phyloP scores from a whole-genome alignment of 257 asterid species.

The Hygrophila difformis region DNA sequence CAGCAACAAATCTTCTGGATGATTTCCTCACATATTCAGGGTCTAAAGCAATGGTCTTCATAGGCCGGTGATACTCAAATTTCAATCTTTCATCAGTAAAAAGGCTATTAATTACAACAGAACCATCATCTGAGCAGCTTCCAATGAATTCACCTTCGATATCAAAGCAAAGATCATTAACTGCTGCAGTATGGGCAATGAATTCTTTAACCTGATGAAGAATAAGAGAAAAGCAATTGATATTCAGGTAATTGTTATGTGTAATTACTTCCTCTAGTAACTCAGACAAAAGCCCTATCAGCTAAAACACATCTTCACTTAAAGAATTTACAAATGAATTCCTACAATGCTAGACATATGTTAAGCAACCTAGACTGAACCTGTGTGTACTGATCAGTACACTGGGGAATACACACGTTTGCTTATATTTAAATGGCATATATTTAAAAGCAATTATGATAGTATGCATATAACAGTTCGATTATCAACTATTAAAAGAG shows the following conservation, averaged over 20 bases:
- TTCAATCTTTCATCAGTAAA: constrained; percentile 81
- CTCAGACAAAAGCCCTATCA: no score
- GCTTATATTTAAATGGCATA: not conserved
- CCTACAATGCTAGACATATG: not conserved
- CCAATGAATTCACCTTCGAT: constrained; percentile 94
- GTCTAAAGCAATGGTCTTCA: constrained; percentile 93
- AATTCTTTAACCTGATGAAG: constrained; percentile 76
- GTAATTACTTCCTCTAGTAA: no score
- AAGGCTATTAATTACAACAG: constrained; percentile 83
- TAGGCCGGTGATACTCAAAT: constrained; percentile 94
- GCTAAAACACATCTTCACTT: constrained; percentile 1
- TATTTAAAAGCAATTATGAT: not conserved
- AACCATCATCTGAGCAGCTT: constrained; percentile 99
- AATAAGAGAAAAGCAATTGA: constrained; percentile 13
- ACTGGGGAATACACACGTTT: no score
- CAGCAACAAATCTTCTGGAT: constrained; percentile 87
- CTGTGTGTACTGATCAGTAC: no score
- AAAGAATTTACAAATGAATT: constrained; percentile 5
- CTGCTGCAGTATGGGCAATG: constrained; percentile 83
- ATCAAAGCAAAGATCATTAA: constrained; percentile 91
- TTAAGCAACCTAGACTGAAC: no score
- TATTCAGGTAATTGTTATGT: constrained; percentile 12
- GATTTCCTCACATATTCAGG: constrained; percentile 88
- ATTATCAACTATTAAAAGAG: not conserved
- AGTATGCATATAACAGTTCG: not conserved